Conservation (phyloP, 176 grass and related monocot species). For the Zoysia pacifica region DNA sequence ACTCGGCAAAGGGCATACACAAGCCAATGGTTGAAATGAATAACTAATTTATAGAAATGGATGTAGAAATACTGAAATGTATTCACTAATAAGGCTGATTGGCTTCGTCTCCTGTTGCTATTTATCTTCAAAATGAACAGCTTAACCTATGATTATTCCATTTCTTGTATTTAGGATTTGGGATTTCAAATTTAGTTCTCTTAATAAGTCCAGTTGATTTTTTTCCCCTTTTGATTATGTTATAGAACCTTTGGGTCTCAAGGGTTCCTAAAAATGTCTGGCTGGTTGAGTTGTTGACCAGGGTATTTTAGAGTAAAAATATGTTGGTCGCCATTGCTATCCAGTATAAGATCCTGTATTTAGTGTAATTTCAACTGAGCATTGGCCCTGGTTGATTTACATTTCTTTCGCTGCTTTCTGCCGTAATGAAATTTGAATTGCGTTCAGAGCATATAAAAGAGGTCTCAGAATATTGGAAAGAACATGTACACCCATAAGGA, state of each 20-base stretch:
- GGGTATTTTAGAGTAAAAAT: neutral
- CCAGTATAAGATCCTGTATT: neutral
- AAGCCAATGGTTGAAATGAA: neutral
- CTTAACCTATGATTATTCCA: neutral
- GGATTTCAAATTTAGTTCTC: neutral
- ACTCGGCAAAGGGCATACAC: neutral
- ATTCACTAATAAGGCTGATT: neutral
- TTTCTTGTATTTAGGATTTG: neutral
- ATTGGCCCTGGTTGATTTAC: neutral
- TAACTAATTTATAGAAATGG: neutral
- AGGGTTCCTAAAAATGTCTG: neutral
- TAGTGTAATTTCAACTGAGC: neutral
- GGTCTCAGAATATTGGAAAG: neutral
- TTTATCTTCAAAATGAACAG: slow-evolving; percentile 13
- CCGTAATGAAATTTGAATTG: neutral
- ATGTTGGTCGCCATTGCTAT: neutral
- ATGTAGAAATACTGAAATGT: neutral
- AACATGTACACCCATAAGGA: neutral
- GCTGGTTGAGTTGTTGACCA: neutral
- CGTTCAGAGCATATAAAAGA: neutral
- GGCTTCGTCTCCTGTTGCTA: neutral
- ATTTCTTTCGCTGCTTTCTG: neutral
- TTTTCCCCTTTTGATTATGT: neutral
- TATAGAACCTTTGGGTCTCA: neutral
- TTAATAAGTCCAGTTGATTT: neutral